Evolutionary conservation across 352 stramenopile genomes (phyloP).

Genomic region (Phytopythium cucurbitacearum): DNA sequence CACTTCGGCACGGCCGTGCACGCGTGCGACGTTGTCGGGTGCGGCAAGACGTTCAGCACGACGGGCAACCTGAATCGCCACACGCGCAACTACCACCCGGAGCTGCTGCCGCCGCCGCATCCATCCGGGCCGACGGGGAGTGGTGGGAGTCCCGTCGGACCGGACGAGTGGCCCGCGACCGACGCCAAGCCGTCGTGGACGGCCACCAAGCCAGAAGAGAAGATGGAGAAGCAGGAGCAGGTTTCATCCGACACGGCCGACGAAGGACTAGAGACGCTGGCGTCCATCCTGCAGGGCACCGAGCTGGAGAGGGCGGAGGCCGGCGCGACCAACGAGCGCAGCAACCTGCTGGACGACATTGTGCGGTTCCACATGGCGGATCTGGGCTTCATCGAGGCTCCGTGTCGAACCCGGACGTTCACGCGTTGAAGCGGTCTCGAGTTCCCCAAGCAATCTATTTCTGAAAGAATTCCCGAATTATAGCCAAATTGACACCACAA

Average conservation of each 20-base stretch:
- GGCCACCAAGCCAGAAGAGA: background rate
- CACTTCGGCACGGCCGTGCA: conserved; percentile 22
- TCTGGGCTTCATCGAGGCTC: conserved; percentile 11
- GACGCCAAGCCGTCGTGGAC: background rate
- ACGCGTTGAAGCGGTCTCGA: too few relatives aligned
- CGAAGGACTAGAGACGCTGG: conserved; percentile 22
- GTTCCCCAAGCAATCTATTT: too few relatives aligned
- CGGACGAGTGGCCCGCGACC: background rate
- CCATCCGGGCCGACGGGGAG: background rate
- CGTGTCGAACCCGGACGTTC: too few relatives aligned
- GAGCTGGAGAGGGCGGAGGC: conserved; percentile 9
- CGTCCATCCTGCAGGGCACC: conserved; percentile 24
- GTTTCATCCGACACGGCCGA: background rate
- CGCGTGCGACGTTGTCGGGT: conserved; percentile 11
- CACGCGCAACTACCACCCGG: conserved; percentile 10
- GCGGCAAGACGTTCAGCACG: conserved; percentile 23
- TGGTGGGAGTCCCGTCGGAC: background rate
- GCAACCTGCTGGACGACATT: conserved; percentile 35
- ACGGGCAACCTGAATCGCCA: conserved; percentile 17
- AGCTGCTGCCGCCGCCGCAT: conserved; percentile 7
- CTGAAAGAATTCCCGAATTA: too few relatives aligned
- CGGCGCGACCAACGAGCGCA: background rate
- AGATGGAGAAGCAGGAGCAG: background rate
- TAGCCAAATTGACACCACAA: too few relatives aligned
- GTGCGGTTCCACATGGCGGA: conserved; percentile 38